A percentile compares a stretch with the other conserved stretches of the same genome.
Conservation (phyloP, 108 stramenopile species). For the Conticribra weissflogii region DNA sequence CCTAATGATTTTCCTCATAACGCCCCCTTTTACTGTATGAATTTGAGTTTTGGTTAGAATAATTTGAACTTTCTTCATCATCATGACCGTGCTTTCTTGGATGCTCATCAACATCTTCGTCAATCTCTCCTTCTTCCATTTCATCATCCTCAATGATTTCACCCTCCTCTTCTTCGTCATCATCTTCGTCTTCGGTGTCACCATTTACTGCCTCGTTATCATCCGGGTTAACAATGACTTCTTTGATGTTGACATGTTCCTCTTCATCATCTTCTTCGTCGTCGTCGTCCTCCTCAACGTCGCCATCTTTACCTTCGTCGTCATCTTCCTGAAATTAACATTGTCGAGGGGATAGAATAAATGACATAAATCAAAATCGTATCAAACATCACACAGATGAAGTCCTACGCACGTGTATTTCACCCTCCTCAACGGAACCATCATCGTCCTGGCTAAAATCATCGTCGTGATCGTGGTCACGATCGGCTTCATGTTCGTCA, state of each 20-base stretch:
- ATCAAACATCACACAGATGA: no score
- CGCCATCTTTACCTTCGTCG: conserved; percentile 10
- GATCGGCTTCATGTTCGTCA: conserved; percentile 26
- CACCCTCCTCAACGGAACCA: conserved; percentile 21
- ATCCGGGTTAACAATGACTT: neutral
- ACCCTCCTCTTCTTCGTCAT: conserved; percentile 13
- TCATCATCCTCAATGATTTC: neutral
- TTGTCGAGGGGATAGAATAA: neutral
- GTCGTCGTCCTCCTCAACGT: conserved; percentile 14
- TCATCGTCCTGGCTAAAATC: conserved; percentile 24
- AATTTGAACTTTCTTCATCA: neutral
- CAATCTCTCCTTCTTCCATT: neutral
- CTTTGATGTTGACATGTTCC: neutral
- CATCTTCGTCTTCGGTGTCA: conserved; percentile 18
- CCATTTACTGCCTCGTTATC: neutral
- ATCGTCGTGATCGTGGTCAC: conserved; percentile 21
- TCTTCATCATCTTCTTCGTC: conserved; percentile 23
- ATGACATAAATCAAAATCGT: neutral
- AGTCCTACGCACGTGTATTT: conserved; percentile 18
- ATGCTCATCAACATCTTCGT: neutral
- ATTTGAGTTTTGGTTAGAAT: neutral
- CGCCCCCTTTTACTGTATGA: neutral
- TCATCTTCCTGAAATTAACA: neutral
- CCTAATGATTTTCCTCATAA: neutral
- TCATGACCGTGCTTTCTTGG: neutral